Conservation (phyloP, 306 rosid species). For the Luffa acutangula region DNA sequence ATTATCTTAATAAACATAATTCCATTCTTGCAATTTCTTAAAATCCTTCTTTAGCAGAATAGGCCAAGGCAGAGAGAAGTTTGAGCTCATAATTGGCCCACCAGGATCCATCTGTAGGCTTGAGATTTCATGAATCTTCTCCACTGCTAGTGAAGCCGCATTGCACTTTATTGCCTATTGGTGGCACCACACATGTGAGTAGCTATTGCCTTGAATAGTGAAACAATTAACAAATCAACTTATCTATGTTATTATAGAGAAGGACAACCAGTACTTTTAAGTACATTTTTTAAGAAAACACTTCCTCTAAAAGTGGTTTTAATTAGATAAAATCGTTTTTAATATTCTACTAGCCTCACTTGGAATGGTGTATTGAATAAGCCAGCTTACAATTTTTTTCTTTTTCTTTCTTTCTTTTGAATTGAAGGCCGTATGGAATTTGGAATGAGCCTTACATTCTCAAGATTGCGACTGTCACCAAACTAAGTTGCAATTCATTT, state of each 20-base stretch:
- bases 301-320: neutral
- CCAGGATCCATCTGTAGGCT: neutral
- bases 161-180: neutral
- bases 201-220: neutral
- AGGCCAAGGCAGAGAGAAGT: too few relatives aligned
- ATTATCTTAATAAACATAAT: neutral
- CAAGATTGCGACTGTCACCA: conserved; percentile 14
- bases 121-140: neutral
- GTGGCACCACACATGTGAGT: neutral
- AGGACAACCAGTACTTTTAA: neutral
- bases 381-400: neutral
- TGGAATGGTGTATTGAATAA: neutral
- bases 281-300: neutral
- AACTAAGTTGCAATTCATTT: conserved; percentile 6
- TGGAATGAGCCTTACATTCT: conserved; percentile 2
- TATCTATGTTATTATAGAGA: neutral
- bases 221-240: neutral
- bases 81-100: neutral
- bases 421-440: neutral
- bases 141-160: neutral
- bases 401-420: neutral
- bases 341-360: too few relatives aligned
- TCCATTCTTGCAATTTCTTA: too few relatives aligned
- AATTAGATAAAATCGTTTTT: too few relatives aligned
- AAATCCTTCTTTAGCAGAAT: too few relatives aligned